Percentiles rank a stretch among this genome's conserved stretches.
Conservation (phyloP, 805 yeast genomes). For the Kazachstania viticola region DNA sequence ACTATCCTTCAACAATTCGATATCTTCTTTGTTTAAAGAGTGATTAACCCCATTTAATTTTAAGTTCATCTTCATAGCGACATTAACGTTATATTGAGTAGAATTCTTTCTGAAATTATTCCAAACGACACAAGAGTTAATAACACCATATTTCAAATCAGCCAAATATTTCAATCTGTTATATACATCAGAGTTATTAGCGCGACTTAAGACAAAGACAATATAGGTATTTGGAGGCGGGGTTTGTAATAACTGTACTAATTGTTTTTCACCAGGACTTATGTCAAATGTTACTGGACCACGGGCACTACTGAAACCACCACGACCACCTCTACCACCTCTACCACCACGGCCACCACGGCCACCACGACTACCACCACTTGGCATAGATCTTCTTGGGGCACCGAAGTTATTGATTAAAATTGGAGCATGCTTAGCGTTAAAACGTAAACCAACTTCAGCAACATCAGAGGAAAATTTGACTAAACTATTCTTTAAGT, state of each 20-base stretch:
- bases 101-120: slow-evolving; percentile 12
- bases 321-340: slow-evolving; percentile 13
- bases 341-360: slow-evolving; percentile 11
- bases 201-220: slow-evolving; percentile 8
- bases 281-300: slow-evolving; percentile 4
- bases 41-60: slow-evolving; percentile 14
- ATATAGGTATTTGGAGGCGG: slow-evolving; percentile 12
- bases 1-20: slow-evolving; percentile 8
- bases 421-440: slow-evolving; percentile 7
- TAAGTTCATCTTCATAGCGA: slow-evolving; percentile 16
- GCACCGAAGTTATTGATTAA: slow-evolving; percentile 10
- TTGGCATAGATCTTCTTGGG: slow-evolving; percentile 5
- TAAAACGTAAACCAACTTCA: slow-evolving; percentile 11
- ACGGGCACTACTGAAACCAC: slow-evolving; percentile 8
- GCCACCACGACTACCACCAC: slow-evolving; percentile 7
- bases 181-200: slow-evolving; percentile 7
- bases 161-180: slow-evolving; percentile 14
- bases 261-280: slow-evolving; percentile 10
- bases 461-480: slow-evolving; percentile 9
- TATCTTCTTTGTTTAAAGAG: slow-evolving; percentile 6
- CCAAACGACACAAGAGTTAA: slow-evolving; percentile 15
- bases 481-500: slow-evolving; percentile 5
- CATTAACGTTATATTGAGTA: slow-evolving; percentile 12
- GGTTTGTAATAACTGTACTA: slow-evolving; percentile 5
- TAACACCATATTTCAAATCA: slow-evolving; percentile 13